Conservation (phyloP, 257 asterid species). For the Solanum phureja region DNA sequence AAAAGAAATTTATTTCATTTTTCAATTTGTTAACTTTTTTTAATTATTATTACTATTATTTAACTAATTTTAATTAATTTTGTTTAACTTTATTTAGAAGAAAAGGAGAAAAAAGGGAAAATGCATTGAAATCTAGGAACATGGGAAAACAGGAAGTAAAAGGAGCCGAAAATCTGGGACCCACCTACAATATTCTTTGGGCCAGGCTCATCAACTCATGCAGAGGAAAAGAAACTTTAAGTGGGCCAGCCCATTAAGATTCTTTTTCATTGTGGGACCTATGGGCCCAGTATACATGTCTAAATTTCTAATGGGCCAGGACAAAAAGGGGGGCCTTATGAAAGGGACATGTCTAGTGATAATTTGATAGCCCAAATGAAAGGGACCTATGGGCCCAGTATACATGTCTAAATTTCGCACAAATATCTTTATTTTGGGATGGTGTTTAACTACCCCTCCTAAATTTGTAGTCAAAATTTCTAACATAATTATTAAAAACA, state of each 20-base stretch:
- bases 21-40: not conserved
- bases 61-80: not conserved
- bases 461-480: too few relatives aligned
- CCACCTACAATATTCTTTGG: slow-evolving; percentile 9
- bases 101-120: not conserved
- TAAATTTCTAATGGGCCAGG: not conserved
- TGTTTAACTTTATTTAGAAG: not conserved
- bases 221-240: not conserved
- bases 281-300: not conserved
- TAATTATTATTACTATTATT: too few relatives aligned
- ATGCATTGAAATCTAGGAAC: not conserved
- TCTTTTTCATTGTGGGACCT: not conserved
- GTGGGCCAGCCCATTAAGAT: not conserved
- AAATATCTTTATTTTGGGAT: too few relatives aligned
- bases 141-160: not conserved
- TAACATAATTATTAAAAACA: too few relatives aligned
- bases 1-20: not conserved
- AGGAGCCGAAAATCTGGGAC: not conserved
- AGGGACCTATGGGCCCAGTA: too few relatives aligned
- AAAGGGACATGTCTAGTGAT: not conserved
- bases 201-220: not conserved
- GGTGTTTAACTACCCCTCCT: too few relatives aligned
- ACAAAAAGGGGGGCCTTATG: not conserved
- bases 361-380: too few relatives aligned
- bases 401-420: too few relatives aligned